Percentiles rank a stretch among this genome's conserved stretches.
Evolutionary conservation across 2,329 filamentous ascomycete genomes (phyloP).

Genomic region (Domatiomyces globalis): DNA sequence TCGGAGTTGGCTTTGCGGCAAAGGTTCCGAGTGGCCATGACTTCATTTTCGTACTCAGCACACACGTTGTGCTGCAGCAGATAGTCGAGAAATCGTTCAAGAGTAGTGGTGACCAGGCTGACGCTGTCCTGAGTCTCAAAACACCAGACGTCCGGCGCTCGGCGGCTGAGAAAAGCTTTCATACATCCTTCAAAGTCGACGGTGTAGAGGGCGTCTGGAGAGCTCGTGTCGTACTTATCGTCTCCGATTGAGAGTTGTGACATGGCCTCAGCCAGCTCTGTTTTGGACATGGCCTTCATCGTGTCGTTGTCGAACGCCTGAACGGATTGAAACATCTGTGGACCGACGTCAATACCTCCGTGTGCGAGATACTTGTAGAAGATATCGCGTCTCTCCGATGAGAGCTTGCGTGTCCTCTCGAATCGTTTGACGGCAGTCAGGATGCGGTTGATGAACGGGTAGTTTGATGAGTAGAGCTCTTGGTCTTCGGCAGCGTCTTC

Average conservation of each 20-base stretch:
- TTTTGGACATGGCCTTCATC: constrained; percentile 42
- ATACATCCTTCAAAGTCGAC: constrained; percentile 70
- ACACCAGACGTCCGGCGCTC: constrained; percentile 42
- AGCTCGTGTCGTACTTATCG: constrained; percentile 27
- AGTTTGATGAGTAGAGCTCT: constrained; percentile 47
- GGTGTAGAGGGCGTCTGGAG: constrained; percentile 42
- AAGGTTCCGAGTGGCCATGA: constrained; percentile 50
- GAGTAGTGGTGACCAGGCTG: constrained; percentile 48
- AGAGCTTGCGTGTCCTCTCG: constrained; percentile 60
- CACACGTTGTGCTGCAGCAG: constrained; percentile 73
- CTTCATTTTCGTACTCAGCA: constrained; percentile 57
- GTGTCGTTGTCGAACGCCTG: constrained; percentile 45
- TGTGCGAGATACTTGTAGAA: constrained; percentile 72
- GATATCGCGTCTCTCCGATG: constrained; percentile 44
- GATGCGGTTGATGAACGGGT: constrained; percentile 54
- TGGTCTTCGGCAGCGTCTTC: constrained; percentile 52
- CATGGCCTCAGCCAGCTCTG: constrained; percentile 49
- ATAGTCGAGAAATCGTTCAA: constrained; percentile 82
- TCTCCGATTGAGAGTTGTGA: constrained; percentile 36
- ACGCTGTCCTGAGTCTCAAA: constrained; percentile 42
- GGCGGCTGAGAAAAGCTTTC: constrained; percentile 57
- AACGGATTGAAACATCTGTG: constrained; percentile 49
- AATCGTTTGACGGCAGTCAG: constrained; percentile 75
- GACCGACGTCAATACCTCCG: constrained; percentile 58
- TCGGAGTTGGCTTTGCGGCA: constrained; percentile 56